Base-by-base conservation (phyloP, 2,329 filamentous ascomycete species). In the Berkeleyomyces rouxiae region DNA sequence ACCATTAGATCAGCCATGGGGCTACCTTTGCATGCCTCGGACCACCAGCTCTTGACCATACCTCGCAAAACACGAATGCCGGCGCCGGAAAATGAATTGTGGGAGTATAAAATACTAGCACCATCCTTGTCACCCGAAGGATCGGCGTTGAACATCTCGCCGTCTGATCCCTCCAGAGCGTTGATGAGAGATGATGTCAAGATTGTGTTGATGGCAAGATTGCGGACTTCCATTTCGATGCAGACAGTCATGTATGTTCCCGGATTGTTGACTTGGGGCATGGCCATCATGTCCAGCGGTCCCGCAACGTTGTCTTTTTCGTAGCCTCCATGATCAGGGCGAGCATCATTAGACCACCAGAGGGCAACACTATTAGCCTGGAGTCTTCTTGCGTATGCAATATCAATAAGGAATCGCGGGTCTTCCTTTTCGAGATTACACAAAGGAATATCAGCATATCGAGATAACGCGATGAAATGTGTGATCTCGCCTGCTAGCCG, bases 11-110 rank as follows among this genome's bases (percentile, higher is more conserved):
- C 93, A 0, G 95, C 95, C 90, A 99, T 96, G 47, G 83, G 86
- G 68, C 88, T 95, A 44, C 90, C 90, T 65, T 83, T 84, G 71
- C 89, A 93, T 4, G 93, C 95, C 72, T 99, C 92, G 0, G 86
- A 82, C 93, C 93, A 99, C 95, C 95, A 99, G 2, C 88, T 83
- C 72, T 96, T 96, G 68, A 99, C 93, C 91, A 99, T 96, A 69
- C 97, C 95, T 11, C 93, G 86, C 3, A 99, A 79, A 0, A 99
- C 93, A 5, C 86, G 82, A 3, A 97, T 88, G 62, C 90, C 89
- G 2, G 92, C 90, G 59, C 90, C 88, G n/a, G 92, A 86, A 71
- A 99, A 99, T 0, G 92, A 89, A 10, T 74, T 74, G 53, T 75
- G 74, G 4, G 70, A 73, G 1, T 74, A 70, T 37, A 75, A 73